Percentiles rank a stretch among this genome's conserved stretches.
Conservation (phyloP, 176 grass and related monocot species). For the Sorghum bicolor region Sorghum_bicolor_NCBIv3 NC_012871.2:6859501-6860000, state of each 20-base stretch:
- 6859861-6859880: no score
- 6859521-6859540: conserved; percentile 8
- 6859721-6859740: neutral
- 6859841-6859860: no score
- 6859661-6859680: no score
- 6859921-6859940: no score
- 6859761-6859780: no score
- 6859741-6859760: no score
- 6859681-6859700: no score
- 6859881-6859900: no score
- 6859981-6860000: neutral
- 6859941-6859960: neutral
- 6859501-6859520: neutral
- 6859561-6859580: neutral
- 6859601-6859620: neutral
- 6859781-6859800: neutral
- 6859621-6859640: neutral
- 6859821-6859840: neutral
- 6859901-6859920: no score
- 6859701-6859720: neutral
- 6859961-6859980: neutral
- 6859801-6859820: neutral
- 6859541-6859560: no score
- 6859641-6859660: neutral
- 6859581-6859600: neutral